Base-by-base conservation (phyloP, 1,284 basidiomycete species). In the Heliocybe sulcata region DNA sequence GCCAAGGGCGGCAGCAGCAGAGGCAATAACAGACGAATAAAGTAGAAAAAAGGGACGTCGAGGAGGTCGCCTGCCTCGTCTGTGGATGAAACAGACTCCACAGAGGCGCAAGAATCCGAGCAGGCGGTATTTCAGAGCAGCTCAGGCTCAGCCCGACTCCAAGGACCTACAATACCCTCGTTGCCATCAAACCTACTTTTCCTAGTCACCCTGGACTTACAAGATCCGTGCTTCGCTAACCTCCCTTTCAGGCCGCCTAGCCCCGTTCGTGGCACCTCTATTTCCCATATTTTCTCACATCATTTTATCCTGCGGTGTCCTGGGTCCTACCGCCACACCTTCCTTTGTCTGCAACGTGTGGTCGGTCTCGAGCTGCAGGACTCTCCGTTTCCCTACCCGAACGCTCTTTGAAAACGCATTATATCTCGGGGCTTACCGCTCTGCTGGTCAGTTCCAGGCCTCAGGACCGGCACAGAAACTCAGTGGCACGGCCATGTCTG, bases 1-100 rank as follows among this genome's bases (percentile, higher is more conserved):
- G 60, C 62, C 58, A 59, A 54, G 56, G 67, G 62, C 57, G 64
- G 62, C 58, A 62, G 60, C 58, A 58, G 38, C 38, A 6, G n/a
- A 42, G n/a, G 38, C 38, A 42, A 42, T 42, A 42, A 16, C 8
- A 6, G 38, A 42, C n/a, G 38, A 42, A 42, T 42, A 42, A 42
- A 42, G n/a, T 42, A 42, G 8, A 42, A 6, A 16, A 42, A 42
- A 42, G n/a, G 38, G 38, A 42, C 6, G 38, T 20, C 9, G 33
- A 9, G 16, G 38, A 42, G 38, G 38, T 42, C 38, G 38, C 38
- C 38, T 6, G 38, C 38, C 16, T 42, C 33, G 33, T 35, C 33
- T 35, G 33, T 35, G 33, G 33, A 35, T 35, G 33, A 35, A 35
- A 35, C 33, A 35, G 33, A 35, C 33, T 35, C 33, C 33, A 35